phyloP scores from a whole-genome alignment of 1,284 basidiomycete species.

The Ceratobasidium sp. region DNA sequence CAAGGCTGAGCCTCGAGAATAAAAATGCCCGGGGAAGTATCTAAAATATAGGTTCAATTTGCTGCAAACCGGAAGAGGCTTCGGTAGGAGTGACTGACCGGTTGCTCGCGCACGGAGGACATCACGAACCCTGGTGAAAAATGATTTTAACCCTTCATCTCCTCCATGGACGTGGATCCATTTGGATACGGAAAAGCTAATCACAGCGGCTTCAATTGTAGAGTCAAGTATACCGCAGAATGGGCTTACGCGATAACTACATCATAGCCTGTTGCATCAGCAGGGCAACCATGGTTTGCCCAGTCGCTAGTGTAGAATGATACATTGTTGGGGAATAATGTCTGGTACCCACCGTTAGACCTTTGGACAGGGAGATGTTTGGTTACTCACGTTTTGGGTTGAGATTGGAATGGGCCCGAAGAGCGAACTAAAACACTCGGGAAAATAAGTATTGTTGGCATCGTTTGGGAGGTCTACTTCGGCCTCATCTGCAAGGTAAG shows the following conservation, averaged over 20 bases:
- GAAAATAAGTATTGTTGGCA: constrained; percentile 70
- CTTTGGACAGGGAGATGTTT: constrained; percentile 47
- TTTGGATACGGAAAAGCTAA: constrained; percentile 82
- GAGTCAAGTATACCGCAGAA: neutral
- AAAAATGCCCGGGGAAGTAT: constrained; percentile 55
- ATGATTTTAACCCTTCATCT: constrained; percentile 69
- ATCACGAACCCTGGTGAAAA: constrained; percentile 71
- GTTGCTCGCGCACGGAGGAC: constrained; percentile 67
- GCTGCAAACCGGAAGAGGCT: neutral
- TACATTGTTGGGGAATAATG: constrained; percentile 77
- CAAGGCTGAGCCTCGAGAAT: constrained; percentile 82
- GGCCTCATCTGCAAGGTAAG: no score
- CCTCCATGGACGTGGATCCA: constrained; percentile 86
- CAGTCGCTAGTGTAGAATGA: constrained; percentile 76
- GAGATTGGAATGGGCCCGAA: constrained; percentile 78
- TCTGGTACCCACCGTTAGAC: constrained; percentile 50
- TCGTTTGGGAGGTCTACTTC: no score
- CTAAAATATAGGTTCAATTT: neutral
- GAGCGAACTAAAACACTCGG: constrained; percentile 74
- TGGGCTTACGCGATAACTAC: constrained; percentile 74
- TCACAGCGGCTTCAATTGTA: neutral
- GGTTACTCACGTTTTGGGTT: constrained; percentile 43
- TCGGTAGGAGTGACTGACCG: constrained; percentile 42
- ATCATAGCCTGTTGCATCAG: constrained; percentile 71
- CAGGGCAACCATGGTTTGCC: constrained; percentile 65